phyloP scores from a whole-genome alignment of 805 yeast genomes.

The Danielia reshetovae region DNA sequence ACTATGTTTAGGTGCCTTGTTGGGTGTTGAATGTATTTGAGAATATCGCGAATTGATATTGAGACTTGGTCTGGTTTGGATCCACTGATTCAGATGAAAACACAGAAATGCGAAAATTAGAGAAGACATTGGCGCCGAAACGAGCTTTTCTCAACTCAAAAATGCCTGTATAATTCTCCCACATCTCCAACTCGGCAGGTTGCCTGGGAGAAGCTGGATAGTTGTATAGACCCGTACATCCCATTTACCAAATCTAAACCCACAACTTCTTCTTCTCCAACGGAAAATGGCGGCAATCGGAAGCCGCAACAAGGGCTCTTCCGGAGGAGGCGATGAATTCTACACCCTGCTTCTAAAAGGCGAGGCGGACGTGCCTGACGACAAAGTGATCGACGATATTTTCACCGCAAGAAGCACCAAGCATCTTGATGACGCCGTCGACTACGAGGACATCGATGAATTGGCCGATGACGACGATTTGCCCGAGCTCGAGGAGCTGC shows the following conservation, averaged over 20 bases:
- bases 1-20: no score
- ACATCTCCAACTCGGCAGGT: no score
- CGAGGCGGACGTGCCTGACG: slow-evolving; percentile 30
- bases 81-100: no score
- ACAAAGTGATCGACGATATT: slow-evolving; percentile 35
- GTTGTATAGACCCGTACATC: no score
- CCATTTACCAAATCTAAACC: not conserved
- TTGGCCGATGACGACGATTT: slow-evolving; percentile 77
- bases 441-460: slow-evolving; percentile 92
- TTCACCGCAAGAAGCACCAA: slow-evolving; percentile 39
- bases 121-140: no score
- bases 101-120: no score
- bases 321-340: not conserved
- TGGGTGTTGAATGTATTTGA: no score
- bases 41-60: no score
- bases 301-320: not conserved
- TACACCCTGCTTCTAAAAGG: slow-evolving; percentile 1
- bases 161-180: no score
- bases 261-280: not conserved
- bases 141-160: no score
- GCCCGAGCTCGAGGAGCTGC: slow-evolving; percentile 2
- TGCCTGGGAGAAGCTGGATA: no score
- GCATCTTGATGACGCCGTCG: slow-evolving; percentile 91
- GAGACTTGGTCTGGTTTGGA: no score
- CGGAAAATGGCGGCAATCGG: slow-evolving; percentile 1